A percentile compares a stretch with the other conserved stretches of the same genome.
Evolutionary conservation across 176 grass and related monocot genomes (phyloP).

Genomic region (Bromus sterilis): DNA sequence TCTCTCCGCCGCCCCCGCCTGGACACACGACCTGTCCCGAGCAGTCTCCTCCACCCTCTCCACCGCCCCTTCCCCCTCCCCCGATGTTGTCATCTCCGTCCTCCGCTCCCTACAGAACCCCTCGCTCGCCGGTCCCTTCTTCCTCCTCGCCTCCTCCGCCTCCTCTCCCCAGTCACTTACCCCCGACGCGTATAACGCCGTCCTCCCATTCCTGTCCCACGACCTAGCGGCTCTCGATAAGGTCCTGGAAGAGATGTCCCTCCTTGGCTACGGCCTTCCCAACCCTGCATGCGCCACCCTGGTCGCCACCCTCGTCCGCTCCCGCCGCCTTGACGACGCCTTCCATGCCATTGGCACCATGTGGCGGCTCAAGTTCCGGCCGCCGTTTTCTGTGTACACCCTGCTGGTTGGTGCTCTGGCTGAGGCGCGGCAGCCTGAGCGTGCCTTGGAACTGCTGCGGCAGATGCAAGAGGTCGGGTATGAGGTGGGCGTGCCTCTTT

Average conservation of each 20-base stretch:
- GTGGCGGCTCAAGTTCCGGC: conserved; percentile 74
- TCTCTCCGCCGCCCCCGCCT: conserved; percentile 33
- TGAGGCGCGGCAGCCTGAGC: conserved; percentile 46
- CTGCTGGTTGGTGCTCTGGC: conserved; percentile 63
- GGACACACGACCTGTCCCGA: conserved; percentile 46
- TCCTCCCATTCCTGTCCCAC: conserved; percentile 47
- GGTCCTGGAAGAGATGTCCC: conserved; percentile 73
- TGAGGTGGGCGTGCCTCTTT: conserved; percentile 68
- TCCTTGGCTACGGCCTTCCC: conserved; percentile 54
- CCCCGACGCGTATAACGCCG: conserved; percentile 49
- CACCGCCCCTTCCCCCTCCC: not conserved
- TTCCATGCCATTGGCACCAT: conserved; percentile 31
- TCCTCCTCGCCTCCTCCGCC: conserved; percentile 43
- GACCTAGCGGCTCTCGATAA: conserved; percentile 51
- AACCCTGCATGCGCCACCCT: conserved; percentile 49
- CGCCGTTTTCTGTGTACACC: conserved; percentile 79
- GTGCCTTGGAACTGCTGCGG: conserved; percentile 61
- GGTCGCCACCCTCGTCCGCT: conserved; percentile 37
- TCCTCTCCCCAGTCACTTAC: conserved; percentile 33
- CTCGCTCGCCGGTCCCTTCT: conserved; percentile 57
- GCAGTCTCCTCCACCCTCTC: conserved; percentile 47
- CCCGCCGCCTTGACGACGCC: conserved; percentile 49
- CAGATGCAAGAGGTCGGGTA: conserved; percentile 94
- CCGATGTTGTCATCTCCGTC: conserved; percentile 45
- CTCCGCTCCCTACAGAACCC: conserved; percentile 48